These are phyloP conservation scores for Scutellaria barbata DNA, from an alignment of 257 asterid genomes.

Conservation along the genomic window DNA sequence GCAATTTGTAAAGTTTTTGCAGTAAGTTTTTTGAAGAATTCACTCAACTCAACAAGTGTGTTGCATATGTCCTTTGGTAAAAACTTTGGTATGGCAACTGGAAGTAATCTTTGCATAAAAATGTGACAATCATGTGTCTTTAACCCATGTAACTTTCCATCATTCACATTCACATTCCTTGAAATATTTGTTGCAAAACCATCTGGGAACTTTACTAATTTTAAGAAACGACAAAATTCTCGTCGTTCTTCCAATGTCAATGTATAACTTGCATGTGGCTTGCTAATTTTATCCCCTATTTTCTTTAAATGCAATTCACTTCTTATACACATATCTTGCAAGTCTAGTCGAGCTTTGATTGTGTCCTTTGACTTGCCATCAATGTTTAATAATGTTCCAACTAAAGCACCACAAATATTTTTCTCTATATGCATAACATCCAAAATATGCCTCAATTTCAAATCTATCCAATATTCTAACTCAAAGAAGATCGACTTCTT, in stretches of 20 bases:
- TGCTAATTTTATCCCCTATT: background rate
- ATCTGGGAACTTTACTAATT: background rate
- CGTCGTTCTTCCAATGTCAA: background rate
- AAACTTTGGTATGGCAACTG: background rate
- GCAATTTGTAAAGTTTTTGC: background rate
- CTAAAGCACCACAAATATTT: conserved; percentile 6
- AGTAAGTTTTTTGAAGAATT: background rate
- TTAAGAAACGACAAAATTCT: background rate
- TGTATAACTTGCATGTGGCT: conserved; percentile 11
- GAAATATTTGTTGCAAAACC: conserved; percentile 15
- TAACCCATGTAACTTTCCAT: background rate
- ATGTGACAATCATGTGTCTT: conserved; percentile 12
- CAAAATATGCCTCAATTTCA: background rate
- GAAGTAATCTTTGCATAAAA: background rate
- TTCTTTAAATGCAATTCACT: background rate
- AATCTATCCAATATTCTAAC: background rate
- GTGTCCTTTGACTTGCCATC: conserved; percentile 12
- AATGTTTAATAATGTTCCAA: background rate
- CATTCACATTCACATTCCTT: background rate
- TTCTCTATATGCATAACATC: conserved; percentile 13
- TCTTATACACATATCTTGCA: conserved; percentile 16
- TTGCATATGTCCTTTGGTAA: background rate
- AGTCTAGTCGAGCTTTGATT: background rate
- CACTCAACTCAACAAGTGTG: background rate
- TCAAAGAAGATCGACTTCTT: background rate